A percentile compares a stretch with the other conserved stretches of the same genome.
phyloP scores from a whole-genome alignment of 2,329 filamentous ascomycete species.

The Aspergillaceae sp. region DNA sequence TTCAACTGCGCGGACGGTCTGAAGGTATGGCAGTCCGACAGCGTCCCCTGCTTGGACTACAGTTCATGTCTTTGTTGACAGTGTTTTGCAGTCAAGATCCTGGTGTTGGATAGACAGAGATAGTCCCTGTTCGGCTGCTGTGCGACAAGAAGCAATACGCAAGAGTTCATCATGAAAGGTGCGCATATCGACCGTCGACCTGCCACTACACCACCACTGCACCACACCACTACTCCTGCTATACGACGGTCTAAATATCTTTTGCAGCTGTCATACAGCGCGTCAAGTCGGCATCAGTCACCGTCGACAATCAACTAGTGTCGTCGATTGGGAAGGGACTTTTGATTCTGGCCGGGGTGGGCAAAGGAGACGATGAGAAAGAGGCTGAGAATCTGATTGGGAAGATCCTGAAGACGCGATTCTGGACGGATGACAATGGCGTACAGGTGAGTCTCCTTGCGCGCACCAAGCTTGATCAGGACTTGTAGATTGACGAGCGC shows the following conservation, averaged over 20 bases:
- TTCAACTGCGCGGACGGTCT: no score
- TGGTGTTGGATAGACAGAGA: no score
- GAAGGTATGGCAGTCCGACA: no score
- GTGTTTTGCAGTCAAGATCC: no score
- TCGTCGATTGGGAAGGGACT: slow-evolving; percentile 87
- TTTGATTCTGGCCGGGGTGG: slow-evolving; percentile 83
- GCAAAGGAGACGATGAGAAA: slow-evolving; percentile 80
- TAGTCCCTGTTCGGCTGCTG: no score
- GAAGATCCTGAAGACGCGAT: slow-evolving; percentile 79
- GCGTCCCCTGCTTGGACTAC: no score
- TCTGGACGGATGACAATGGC: slow-evolving; percentile 79
- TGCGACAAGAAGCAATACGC: no score
- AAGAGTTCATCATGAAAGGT: slow-evolving; percentile 32
- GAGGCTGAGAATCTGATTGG: slow-evolving; percentile 74
- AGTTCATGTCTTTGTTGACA: no score
- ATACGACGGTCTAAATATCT: slow-evolving; percentile 3
- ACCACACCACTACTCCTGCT: no score
- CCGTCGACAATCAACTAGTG: slow-evolving; percentile 80
- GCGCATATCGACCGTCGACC: slow-evolving; percentile 2
- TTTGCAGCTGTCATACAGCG: slow-evolving; percentile 78
- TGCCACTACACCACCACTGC: no score
- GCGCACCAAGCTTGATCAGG: background rate
- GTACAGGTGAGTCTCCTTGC: slow-evolving; percentile 44
- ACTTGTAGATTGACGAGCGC: slow-evolving; percentile 1
- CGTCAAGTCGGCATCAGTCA: slow-evolving; percentile 90